Conservation (phyloP, 768 basidiomycete genomes). For the Tricholoma matsutake region DNA sequence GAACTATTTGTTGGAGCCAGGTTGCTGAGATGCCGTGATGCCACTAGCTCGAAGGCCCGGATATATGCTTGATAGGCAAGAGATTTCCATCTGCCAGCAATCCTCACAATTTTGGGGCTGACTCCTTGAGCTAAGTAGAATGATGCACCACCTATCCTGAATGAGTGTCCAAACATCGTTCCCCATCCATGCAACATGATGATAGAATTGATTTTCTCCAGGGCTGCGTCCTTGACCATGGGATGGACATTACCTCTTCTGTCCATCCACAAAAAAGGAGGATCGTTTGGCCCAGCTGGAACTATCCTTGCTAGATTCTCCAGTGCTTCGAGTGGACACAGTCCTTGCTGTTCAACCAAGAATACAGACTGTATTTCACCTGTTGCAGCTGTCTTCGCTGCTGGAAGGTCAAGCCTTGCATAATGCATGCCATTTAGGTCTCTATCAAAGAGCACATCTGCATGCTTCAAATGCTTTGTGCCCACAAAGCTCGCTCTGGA, state of each 20-base stretch:
- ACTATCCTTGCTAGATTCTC: neutral
- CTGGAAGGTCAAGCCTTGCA: neutral
- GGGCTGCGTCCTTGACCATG: neutral
- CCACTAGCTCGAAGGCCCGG: too few relatives aligned
- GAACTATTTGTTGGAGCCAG: neutral
- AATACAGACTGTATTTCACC: neutral
- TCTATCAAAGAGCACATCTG: neutral
- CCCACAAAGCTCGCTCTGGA: neutral
- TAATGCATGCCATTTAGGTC: too few relatives aligned
- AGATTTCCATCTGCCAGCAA: slow-evolving; percentile 36
- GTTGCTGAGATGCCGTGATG: too few relatives aligned
- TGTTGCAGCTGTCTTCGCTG: neutral
- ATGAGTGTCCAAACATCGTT: neutral
- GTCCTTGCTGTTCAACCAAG: too few relatives aligned
- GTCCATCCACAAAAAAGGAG: too few relatives aligned
- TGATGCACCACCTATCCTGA: slow-evolving; percentile 29
- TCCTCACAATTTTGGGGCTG: slow-evolving; percentile 29
- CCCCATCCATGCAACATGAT: neutral
- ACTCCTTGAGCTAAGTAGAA: slow-evolving; percentile 29
- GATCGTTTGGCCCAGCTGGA: too few relatives aligned
- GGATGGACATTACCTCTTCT: neutral
- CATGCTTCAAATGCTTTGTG: neutral
- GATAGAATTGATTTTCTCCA: neutral
- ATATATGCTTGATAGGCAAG: too few relatives aligned
- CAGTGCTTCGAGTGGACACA: too few relatives aligned